Evolutionary conservation across 1,284 basidiomycete genomes (phyloP), one percentile per base, ranked within the genome.

Genomic region (Leccinum fuscescens): DNA sequence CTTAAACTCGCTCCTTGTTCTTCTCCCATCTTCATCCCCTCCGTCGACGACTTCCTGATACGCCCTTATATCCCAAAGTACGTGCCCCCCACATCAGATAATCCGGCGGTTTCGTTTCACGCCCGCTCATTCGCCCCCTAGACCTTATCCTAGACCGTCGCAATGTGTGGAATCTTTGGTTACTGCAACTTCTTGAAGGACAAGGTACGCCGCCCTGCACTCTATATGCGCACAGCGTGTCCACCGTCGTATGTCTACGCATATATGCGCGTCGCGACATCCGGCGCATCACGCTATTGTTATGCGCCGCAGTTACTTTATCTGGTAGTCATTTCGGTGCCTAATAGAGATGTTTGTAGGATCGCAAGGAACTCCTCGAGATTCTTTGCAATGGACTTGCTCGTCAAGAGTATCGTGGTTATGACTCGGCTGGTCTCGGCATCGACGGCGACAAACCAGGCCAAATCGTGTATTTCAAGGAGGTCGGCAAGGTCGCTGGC

Each of bases 351-450:
- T n/a, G 55, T 63, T 55, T 51, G 61, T 72, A 96, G 93, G 89
- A 92, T 76, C 94, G 97, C 72, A 90, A 93, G 76, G 90, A 93
- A 69, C 85, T 98, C 68, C 89, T 97, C 67, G 95, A 99, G 70
- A 89, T 94, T 63, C 88, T 99, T 60, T 88, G 89, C 74, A 93
- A 91, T 66, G 97, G 96, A 67, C 90, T 99, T 63, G 89, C 93
- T 55, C 90, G 97, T 64, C 89, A 98, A 70, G 97, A 99, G 76
- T 99, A 99, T 80, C 91, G 97, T 74, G 96, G 97, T 55, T 98
- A 99, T 75, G 97, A 99, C 77, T 95, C 92, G 70, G 97, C 97
- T 11, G 95, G 96, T 74, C 85, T 99, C 65, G 93, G 92, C 65
- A 86, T 98, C 68, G 97, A 99, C 73, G 96, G 96, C 39, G 96